A percentile compares a stretch with the other conserved stretches of the same genome.
phyloP scores from a whole-genome alignment of 1,139 yeast genomes.

The Geotrichum histeridarum region DNA sequence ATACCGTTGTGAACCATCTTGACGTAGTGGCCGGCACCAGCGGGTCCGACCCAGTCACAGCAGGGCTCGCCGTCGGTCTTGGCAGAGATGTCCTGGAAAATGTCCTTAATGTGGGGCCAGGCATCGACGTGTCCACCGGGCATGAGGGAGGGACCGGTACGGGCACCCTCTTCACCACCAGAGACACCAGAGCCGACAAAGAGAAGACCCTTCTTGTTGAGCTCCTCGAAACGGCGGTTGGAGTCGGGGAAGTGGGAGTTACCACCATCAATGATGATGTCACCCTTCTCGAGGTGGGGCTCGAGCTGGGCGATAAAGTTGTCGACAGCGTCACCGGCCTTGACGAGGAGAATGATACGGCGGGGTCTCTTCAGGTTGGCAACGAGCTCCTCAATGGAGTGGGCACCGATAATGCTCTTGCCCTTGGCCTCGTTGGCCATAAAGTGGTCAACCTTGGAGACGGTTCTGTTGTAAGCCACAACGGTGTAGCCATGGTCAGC shows the following conservation, averaged over 20 bases:
- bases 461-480: slow-evolving; percentile 97
- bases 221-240: slow-evolving; percentile 91
- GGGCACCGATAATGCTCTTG: slow-evolving; percentile 75
- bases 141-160: slow-evolving; percentile 98
- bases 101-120: slow-evolving; percentile 96
- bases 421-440: slow-evolving; percentile 95
- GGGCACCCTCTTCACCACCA: slow-evolving; percentile 99
- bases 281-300: slow-evolving; percentile 92
- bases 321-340: slow-evolving; percentile 96
- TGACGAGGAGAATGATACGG: slow-evolving; percentile 87
- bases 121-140: slow-evolving; percentile 98
- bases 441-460: slow-evolving; percentile 89
- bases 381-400: slow-evolving; percentile 80
- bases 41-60: slow-evolving; percentile 99
- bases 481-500: slow-evolving; percentile 93
- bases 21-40: slow-evolving; percentile 98
- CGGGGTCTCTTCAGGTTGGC: slow-evolving; percentile 94
- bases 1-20: slow-evolving; percentile 99
- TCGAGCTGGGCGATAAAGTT: slow-evolving; percentile 80
- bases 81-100: slow-evolving; percentile 95
- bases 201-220: slow-evolving; percentile 78
- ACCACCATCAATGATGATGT: slow-evolving; percentile 98
- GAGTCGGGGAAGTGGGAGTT: slow-evolving; percentile 99
- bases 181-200: slow-evolving; percentile 99
- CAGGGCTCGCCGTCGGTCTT: slow-evolving; percentile 98